A percentile compares a stretch with the other conserved stretches of the same genome.
phyloP scores from a whole-genome alignment of 1,139 yeast species.

The Hanseniaspora uvarum region DNA sequence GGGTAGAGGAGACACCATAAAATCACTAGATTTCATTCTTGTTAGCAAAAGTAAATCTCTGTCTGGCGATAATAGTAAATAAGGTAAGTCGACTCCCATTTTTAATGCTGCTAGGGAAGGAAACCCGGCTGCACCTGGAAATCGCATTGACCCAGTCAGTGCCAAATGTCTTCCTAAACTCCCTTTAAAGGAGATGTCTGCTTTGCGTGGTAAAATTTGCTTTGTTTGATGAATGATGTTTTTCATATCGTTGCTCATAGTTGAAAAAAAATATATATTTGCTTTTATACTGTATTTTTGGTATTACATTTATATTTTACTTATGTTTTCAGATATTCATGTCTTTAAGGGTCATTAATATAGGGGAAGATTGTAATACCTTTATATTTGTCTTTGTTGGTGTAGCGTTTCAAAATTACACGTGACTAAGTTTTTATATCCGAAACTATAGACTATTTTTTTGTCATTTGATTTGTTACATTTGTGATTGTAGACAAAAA shows the following conservation, averaged over 20 bases:
- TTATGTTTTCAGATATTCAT: too few relatives aligned
- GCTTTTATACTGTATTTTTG: not conserved
- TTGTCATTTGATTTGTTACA: not conserved
- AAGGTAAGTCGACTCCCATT: slow-evolving; percentile 16
- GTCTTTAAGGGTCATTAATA: too few relatives aligned
- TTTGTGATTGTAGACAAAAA: not conserved
- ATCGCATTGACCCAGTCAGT: slow-evolving; percentile 9
- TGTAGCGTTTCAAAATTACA: not conserved
- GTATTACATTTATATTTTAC: too few relatives aligned
- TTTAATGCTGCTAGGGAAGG: slow-evolving; percentile 13
- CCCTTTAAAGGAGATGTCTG: slow-evolving; percentile 9
- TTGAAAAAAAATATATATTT: not conserved
- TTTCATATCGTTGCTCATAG: not conserved
- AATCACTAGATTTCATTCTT: slow-evolving; percentile 14
- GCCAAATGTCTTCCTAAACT: slow-evolving; percentile 11
- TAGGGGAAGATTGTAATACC: not conserved
- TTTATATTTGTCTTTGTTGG: too few relatives aligned
- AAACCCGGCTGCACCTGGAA: slow-evolving; percentile 12
- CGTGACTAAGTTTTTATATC: not conserved
- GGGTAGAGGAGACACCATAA: slow-evolving; percentile 13
- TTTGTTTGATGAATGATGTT: not conserved
- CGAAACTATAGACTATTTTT: too few relatives aligned
- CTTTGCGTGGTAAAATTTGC: not conserved
- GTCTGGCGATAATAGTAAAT: slow-evolving; percentile 10
- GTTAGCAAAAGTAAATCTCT: slow-evolving; percentile 1